Evolutionary conservation across 768 basidiomycete genomes (phyloP).

Genomic region (Gautieria morchelliformis): DNA sequence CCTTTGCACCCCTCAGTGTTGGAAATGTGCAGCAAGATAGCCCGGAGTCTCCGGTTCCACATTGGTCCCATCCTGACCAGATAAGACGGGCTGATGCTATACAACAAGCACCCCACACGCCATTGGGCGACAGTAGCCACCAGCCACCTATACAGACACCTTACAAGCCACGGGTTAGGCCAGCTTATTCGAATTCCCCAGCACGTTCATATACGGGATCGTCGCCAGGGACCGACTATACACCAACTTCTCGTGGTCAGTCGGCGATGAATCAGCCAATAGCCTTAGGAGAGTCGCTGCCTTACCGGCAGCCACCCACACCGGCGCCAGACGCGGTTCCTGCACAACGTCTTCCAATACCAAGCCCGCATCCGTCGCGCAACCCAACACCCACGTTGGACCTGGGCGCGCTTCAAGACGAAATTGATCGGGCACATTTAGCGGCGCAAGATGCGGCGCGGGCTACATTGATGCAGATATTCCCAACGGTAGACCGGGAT

Average conservation of each 20-base stretch:
- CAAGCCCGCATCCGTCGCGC: constrained; percentile 11
- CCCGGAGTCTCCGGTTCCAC: constrained; percentile 17
- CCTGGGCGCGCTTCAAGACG: constrained; percentile 55
- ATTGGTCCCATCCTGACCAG: constrained; percentile 31
- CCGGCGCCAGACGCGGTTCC: constrained; percentile 51
- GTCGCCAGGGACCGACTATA: constrained; percentile 19
- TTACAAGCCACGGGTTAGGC: constrained; percentile 62
- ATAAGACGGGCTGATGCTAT: constrained; percentile 17
- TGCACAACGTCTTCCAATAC: constrained; percentile 6
- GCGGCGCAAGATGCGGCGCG: constrained; percentile 61
- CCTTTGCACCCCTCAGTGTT: constrained; percentile 60
- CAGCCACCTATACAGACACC: constrained; percentile 43
- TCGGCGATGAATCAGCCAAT: constrained; percentile 42
- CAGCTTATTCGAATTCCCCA: constrained; percentile 13
- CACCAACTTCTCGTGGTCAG: background rate
- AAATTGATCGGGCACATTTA: constrained; percentile 73
- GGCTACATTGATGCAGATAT: constrained; percentile 80
- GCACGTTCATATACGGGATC: constrained; percentile 19
- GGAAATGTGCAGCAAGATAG: constrained; percentile 22
- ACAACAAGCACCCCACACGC: constrained; percentile 31
- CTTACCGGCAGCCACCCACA: constrained; percentile 16
- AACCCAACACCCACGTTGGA: constrained; percentile 35
- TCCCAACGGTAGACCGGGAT: constrained; percentile 74
- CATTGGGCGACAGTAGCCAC: constrained; percentile 22
- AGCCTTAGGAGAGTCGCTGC: constrained; percentile 41